Evolutionary conservation across 140 eudicot species (phyloP).

Genomic region (Anethum foeniculum): DNA sequence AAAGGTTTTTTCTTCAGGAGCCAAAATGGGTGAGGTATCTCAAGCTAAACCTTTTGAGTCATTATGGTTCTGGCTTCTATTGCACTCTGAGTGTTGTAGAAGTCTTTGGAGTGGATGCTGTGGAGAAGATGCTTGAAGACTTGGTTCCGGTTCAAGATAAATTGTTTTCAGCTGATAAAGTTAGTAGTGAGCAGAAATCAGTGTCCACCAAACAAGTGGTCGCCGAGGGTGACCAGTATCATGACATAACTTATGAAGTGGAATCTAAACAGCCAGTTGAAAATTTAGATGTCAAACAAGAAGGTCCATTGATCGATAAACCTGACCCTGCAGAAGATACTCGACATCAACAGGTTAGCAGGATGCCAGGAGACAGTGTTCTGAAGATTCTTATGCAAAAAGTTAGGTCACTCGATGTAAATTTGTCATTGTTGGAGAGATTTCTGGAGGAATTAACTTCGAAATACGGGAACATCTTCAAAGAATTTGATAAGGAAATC

Average conservation of each 20-base stretch:
- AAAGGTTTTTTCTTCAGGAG: constrained; percentile 65
- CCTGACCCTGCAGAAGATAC: constrained; percentile 73
- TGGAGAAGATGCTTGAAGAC: constrained; percentile 96
- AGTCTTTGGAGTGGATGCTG: constrained; percentile 95
- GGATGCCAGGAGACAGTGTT: constrained; percentile 95
- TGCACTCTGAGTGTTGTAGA: constrained; percentile 83
- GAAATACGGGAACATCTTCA: constrained; percentile 67
- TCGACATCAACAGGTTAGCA: constrained; percentile 57
- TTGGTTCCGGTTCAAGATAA: constrained; percentile 71
- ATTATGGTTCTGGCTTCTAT: constrained; percentile 91
- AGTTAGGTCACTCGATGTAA: constrained; percentile 74
- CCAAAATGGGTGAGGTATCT: constrained; percentile 93
- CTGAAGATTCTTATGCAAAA: constrained; percentile 93
- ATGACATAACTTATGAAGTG: constrained; percentile 23
- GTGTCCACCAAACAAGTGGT: constrained; percentile 13
- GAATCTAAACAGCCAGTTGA: constrained; percentile 29
- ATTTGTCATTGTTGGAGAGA: constrained; percentile 73
- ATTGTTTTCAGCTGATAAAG: constrained; percentile 31
- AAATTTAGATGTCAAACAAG: constrained; percentile 32
- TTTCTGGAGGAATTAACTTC: constrained; percentile 80
- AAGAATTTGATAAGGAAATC: constrained; percentile 65
- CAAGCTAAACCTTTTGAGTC: constrained; percentile 63
- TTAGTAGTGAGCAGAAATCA: constrained; percentile 28
- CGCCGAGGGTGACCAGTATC: constrained; percentile 25
- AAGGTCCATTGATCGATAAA: constrained; percentile 31